phyloP scores from a whole-genome alignment of 164 flowering plant genomes.

The Tetracentron sinense region DNA sequence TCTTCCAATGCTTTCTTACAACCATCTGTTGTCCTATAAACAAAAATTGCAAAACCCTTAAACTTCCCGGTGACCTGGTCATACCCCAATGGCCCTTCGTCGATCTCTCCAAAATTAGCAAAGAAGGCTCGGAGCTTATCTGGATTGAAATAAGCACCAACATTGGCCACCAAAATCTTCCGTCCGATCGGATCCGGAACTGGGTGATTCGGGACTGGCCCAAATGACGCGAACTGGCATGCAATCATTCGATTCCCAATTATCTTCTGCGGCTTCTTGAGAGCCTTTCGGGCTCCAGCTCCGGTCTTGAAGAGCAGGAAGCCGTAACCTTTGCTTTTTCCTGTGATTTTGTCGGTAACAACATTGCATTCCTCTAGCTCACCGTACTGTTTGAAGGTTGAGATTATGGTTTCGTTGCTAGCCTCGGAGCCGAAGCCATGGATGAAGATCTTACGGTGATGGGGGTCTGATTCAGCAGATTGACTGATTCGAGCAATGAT shows the following conservation, averaged over 20 bases:
- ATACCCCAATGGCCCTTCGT: conserved; percentile 37
- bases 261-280: conserved; percentile 46
- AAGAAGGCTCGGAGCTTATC: conserved; percentile 30
- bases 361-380: conserved; percentile 36
- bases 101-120: conserved; percentile 42
- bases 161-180: conserved; percentile 36
- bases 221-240: conserved; percentile 39
- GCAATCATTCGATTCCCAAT: conserved; percentile 36
- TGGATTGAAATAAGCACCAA: conserved; percentile 20
- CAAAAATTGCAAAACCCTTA: conserved; percentile 36
- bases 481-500: conserved; percentile 13
- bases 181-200: conserved; percentile 18
- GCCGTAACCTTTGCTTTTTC: conserved; percentile 44
- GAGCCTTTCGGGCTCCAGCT: conserved; percentile 30
- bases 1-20: conserved; percentile 39
- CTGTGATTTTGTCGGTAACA: conserved; percentile 32
- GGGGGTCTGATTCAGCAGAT: conserved; percentile 31
- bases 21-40: conserved; percentile 35
- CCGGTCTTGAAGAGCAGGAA: conserved; percentile 34
- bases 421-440: conserved; percentile 49
- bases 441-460: conserved; percentile 47
- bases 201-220: conserved; percentile 16
- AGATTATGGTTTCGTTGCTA: conserved; percentile 23
- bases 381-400: conserved; percentile 30
- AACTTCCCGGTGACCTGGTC: conserved; percentile 34